phyloP scores from a whole-genome alignment of 768 basidiomycete genomes.

The Macrolepiota fuliginosa region DNA sequence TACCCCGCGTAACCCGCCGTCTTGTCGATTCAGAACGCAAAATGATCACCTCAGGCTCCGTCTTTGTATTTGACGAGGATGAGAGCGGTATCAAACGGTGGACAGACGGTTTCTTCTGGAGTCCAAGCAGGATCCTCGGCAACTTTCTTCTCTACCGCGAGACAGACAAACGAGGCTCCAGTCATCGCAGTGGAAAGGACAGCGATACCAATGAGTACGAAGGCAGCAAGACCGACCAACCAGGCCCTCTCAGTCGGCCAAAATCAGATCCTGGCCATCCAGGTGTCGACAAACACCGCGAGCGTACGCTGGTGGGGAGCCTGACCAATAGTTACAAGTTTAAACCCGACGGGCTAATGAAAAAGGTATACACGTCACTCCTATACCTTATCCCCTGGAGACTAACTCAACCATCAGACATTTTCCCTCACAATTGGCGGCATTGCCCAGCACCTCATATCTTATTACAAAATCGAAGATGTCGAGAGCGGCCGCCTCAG shows the following conservation, averaged over 20 bases:
- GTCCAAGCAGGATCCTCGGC: conserved; percentile 86
- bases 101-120: conserved; percentile 98
- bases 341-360: conserved; percentile 91
- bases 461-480: conserved; percentile 92
- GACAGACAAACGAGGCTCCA: conserved; percentile 78
- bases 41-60: conserved; percentile 91
- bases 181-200: conserved; percentile 50
- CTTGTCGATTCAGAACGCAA: conserved; percentile 90
- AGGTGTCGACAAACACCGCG: conserved; percentile 67
- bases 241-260: conserved; percentile 59
- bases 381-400: conserved; percentile 1
- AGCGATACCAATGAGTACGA: conserved; percentile 25
- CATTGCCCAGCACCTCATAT: conserved; percentile 88
- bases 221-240: conserved; percentile 23
- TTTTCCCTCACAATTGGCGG: conserved; percentile 87
- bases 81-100: conserved; percentile 97
- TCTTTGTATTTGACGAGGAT: conserved; percentile 97
- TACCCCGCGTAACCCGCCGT: conserved; percentile 88
- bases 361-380: conserved; percentile 66
- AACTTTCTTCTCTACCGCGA: conserved; percentile 96
- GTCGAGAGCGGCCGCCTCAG: conserved; percentile 86
- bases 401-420: conserved; percentile 49
- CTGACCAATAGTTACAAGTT: conserved; percentile 93
- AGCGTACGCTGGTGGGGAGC: conserved; percentile 84
- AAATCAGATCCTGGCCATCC: conserved; percentile 45